A percentile compares a stretch with the other conserved stretches of the same genome.
These are phyloP conservation scores for Meyerozyma guilliermondii DNA, from an alignment of 1,139 yeast genomes.

Conservation along the genomic window DNA sequence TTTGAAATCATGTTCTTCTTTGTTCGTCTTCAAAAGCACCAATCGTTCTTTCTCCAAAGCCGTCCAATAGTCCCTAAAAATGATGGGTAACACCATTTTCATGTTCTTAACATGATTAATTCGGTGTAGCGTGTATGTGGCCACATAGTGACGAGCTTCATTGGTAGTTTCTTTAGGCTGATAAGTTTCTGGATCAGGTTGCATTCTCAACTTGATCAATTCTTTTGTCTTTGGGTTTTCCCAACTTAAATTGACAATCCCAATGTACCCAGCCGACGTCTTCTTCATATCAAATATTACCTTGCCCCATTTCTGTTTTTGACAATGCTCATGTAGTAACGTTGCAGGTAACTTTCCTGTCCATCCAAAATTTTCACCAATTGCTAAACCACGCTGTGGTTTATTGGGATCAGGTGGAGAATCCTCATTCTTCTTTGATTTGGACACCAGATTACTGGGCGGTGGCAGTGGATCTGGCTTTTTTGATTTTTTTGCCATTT, in stretches of 20 bases:
- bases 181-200: constrained; percentile 51
- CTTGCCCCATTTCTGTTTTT: constrained; percentile 84
- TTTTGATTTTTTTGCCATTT: constrained; percentile 1
- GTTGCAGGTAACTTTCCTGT: constrained; percentile 93
- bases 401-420: constrained; percentile 17
- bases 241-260: constrained; percentile 60
- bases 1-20: constrained; percentile 40
- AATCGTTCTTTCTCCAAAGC: constrained; percentile 59
- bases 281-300: constrained; percentile 70
- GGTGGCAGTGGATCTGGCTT: neutral
- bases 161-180: constrained; percentile 72
- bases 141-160: constrained; percentile 87
- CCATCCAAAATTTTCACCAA: constrained; percentile 62
- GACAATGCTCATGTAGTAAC: constrained; percentile 80
- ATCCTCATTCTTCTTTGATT: constrained; percentile 3
- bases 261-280: constrained; percentile 50
- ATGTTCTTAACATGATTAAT: constrained; percentile 76
- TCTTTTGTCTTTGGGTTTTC: constrained; percentile 80
- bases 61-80: constrained; percentile 76
- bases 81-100: constrained; percentile 81
- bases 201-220: constrained; percentile 51
- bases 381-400: constrained; percentile 39
- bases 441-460: constrained; percentile 4
- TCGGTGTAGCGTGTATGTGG: constrained; percentile 81
- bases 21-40: constrained; percentile 38